Conservation (phyloP, 495 filamentous ascomycete genomes). For the Xylaria cubensis region DNA sequence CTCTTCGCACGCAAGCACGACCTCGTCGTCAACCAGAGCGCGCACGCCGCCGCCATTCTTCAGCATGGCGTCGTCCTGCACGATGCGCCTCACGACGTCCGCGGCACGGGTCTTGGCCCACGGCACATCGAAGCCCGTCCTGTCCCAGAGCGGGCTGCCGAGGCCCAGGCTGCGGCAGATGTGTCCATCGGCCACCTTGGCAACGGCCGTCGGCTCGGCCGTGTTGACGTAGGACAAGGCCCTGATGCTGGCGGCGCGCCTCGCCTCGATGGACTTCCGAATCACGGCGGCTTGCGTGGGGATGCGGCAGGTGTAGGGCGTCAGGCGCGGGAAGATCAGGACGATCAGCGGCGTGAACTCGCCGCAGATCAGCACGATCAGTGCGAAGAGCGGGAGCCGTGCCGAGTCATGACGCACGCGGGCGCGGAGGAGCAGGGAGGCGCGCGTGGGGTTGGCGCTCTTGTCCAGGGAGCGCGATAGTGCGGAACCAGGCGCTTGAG, state of each 20-base stretch:
- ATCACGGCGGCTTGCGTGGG: conserved; percentile 73
- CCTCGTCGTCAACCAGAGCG: conserved; percentile 48
- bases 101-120: conserved; percentile 25
- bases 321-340: conserved; percentile 67
- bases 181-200: conserved; percentile 49
- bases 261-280: conserved; percentile 53
- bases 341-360: conserved; percentile 83
- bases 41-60: conserved; percentile 43
- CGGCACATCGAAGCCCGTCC: conserved; percentile 33
- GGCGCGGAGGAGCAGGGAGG: conserved; percentile 55
- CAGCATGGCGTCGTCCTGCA: conserved; percentile 45
- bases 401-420: conserved; percentile 71
- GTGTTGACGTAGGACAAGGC: conserved; percentile 26
- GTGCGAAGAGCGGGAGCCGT: conserved; percentile 75
- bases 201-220: conserved; percentile 7
- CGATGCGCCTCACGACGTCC: conserved; percentile 39
- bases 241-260: conserved; percentile 52
- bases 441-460: conserved; percentile 56
- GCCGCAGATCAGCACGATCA: conserved; percentile 77
- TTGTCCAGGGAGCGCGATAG: conserved; percentile 52
- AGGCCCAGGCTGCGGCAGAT: conserved; percentile 41
- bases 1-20: conserved; percentile 50
- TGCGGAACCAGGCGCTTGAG: background rate
- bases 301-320: conserved; percentile 81
- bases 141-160: conserved; percentile 42